Conservation (phyloP, 345 rosid genomes). For the Eucalyptus victrix region DNA sequence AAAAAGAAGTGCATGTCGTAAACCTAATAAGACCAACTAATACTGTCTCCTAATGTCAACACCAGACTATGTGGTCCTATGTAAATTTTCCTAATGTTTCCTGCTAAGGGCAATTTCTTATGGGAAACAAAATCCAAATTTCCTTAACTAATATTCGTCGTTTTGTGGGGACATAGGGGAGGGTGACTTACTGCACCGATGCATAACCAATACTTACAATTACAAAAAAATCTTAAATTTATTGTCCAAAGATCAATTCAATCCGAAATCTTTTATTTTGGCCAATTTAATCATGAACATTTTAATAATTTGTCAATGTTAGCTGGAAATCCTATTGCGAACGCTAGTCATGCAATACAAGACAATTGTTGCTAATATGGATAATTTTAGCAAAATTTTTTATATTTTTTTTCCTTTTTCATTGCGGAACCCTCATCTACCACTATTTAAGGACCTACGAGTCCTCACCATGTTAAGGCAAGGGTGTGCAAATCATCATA, state of each 20-base stretch:
- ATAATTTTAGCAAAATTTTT: not conserved
- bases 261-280: not conserved
- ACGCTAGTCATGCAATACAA: too few species aligned
- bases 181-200: not conserved
- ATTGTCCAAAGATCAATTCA: rapidly evolving
- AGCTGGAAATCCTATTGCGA: rapidly evolving
- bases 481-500: not conserved
- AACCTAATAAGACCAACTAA: not conserved
- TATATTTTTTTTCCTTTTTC: too few species aligned
- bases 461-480: not conserved
- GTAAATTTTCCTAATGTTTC: not conserved
- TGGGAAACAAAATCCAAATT: not conserved
- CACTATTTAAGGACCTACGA: not conserved
- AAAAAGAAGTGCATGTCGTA: not conserved
- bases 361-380: not conserved
- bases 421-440: not conserved
- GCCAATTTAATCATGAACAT: rapidly evolving
- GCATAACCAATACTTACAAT: not conserved
- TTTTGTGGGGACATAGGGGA: not conserved
- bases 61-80: not conserved
- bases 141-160: not conserved
- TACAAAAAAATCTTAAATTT: not conserved
- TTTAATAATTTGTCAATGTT: not conserved
- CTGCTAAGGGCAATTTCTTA: not conserved
- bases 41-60: not conserved